Conservation (phyloP, 345 rosid species). For the Eucalyptus decipiens region DNA sequence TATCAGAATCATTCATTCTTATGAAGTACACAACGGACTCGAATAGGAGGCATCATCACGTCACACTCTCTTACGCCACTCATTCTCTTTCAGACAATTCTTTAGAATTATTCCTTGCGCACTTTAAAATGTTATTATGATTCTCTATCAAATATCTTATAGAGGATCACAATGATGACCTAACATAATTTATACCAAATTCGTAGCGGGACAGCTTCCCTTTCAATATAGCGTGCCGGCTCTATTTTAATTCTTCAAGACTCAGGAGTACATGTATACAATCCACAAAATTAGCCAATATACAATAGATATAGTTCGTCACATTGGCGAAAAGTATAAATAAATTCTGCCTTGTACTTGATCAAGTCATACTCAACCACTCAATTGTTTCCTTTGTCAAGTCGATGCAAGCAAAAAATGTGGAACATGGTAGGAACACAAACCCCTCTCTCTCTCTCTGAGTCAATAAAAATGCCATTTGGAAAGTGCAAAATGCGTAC, state of each 20-base stretch:
- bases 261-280: neutral
- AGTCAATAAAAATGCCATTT: no score
- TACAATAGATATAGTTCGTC: no score
- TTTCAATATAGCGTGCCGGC: accelerated
- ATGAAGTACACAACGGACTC: no score
- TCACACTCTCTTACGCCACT: no score
- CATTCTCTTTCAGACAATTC: no score
- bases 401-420: neutral
- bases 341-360: neutral
- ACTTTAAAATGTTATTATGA: no score
- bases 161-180: no score
- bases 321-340: neutral
- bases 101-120: no score
- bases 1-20: no score
- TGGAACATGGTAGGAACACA: accelerated
- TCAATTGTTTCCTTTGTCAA: neutral
- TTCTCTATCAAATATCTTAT: no score
- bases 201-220: neutral
- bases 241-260: neutral
- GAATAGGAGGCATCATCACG: no score
- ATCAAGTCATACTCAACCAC: neutral
- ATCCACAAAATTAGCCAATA: neutral
- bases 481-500: accelerated
- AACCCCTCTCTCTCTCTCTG: neutral
- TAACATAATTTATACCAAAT: neutral